phyloP scores from a whole-genome alignment of 805 yeast species.

The Ogataea neopini region DNA sequence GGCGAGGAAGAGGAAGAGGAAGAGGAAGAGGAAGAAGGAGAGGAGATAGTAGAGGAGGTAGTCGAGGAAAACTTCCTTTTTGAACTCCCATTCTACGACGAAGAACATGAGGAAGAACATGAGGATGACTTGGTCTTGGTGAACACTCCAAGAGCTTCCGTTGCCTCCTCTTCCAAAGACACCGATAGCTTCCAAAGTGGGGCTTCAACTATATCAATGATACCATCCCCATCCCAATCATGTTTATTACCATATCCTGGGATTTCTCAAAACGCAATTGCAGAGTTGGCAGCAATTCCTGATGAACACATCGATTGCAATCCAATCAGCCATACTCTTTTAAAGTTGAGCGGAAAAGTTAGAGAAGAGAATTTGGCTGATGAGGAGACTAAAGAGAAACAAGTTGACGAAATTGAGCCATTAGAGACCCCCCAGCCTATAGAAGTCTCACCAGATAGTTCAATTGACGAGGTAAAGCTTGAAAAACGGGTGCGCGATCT shows the following conservation, averaged over 20 bases:
- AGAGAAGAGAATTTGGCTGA: conserved; percentile 31
- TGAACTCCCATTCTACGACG: conserved; percentile 29
- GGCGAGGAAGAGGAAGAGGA: conserved; percentile 7
- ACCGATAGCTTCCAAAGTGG: conserved; percentile 15
- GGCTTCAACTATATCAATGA: conserved; percentile 29
- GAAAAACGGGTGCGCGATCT: conserved; percentile 37
- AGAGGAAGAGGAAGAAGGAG: conserved; percentile 23
- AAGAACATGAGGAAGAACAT: conserved; percentile 8
- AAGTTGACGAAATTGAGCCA: background rate
- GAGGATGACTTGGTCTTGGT: too few species aligned
- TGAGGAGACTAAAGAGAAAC: conserved; percentile 15
- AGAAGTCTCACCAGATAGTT: conserved; percentile 9
- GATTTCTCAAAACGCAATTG: conserved; percentile 57
- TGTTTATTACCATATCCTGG: conserved; percentile 46
- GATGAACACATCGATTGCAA: conserved; percentile 70
- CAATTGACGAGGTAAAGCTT: conserved; percentile 33
- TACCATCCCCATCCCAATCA: conserved; percentile 35
- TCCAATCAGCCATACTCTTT: conserved; percentile 73
- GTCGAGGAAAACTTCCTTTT: conserved; percentile 20
- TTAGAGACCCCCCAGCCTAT: too few species aligned
- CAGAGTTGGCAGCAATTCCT: conserved; percentile 80
- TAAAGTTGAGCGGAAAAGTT: conserved; percentile 71
- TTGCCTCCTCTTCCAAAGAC: conserved; percentile 16
- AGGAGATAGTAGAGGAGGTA: conserved; percentile 24
- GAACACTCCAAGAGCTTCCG: too few species aligned